These are phyloP conservation scores for Vickermania spadyakhi DNA, from an alignment of 208 protist species.

Conservation along the genomic window DNA sequence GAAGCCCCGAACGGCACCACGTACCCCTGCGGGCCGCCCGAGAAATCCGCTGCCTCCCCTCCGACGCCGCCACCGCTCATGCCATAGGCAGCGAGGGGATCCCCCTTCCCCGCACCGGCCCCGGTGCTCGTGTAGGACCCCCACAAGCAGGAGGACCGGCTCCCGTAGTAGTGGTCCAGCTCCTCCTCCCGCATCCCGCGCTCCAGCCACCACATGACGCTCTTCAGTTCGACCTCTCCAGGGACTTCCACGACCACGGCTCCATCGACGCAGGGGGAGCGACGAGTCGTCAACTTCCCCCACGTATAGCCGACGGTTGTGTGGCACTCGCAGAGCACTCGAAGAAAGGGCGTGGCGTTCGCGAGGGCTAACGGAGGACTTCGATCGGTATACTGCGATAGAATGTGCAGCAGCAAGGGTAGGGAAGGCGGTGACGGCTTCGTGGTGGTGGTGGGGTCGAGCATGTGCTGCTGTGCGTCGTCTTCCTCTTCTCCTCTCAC, in stretches of 20 bases:
- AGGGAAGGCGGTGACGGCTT: neutral
- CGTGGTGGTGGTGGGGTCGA: too few species aligned
- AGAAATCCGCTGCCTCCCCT: neutral
- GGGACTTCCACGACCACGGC: slow-evolving; percentile 2
- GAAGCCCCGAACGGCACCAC: neutral
- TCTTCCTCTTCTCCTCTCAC: too few species aligned
- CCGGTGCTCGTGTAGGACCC: neutral
- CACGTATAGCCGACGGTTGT: slow-evolving; percentile 1
- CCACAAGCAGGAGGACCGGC: neutral
- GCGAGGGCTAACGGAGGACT: neutral
- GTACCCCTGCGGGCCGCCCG: neutral
- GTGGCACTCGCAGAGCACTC: neutral
- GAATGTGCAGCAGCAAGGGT: neutral
- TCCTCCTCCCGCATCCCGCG: slow-evolving; percentile 1
- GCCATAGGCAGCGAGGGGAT: neutral
- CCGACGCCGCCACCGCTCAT: neutral
- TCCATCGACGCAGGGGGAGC: neutral
- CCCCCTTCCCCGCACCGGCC: neutral
- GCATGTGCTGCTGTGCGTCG: too few species aligned
- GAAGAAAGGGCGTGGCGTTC: slow-evolving; percentile 1
- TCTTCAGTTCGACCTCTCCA: neutral
- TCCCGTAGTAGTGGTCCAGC: slow-evolving; percentile 1
- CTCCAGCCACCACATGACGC: slow-evolving; percentile 4
- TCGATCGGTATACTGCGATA: neutral
- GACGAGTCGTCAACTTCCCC: neutral